Base-by-base conservation (phyloP, 2,329 filamentous ascomycete genomes). In the Diaporthe ampelina region DNA sequence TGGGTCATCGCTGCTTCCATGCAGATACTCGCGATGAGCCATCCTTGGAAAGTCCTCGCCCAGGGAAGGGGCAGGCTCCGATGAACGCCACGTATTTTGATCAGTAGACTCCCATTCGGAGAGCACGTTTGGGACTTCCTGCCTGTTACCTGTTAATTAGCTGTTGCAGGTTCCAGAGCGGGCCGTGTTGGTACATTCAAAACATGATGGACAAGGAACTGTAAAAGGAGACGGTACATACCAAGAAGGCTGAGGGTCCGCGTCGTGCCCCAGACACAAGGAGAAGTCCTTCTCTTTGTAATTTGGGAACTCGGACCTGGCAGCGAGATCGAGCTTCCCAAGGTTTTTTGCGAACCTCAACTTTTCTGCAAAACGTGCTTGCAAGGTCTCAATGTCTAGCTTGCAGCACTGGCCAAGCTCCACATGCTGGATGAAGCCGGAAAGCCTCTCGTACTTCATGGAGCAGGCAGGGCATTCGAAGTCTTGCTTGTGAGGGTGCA, bases 401-500 rank as follows among this genome's bases (percentile, higher is more conserved):
- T 50, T 69, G 1, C 73, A 37, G 75, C 88, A 90, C 1, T 82
- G 71, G 32, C 81, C 78, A 2, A 76, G 76, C 78, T 90, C 87
- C 4, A 90, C 81, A 67, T 90, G 88, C 0, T 74, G 50, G 70
- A 89, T 83, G 48, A 88, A 82, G 0, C 68, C 76, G 0, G 82
- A 81, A 0, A 85, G 79, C 0, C 82, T 80, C 0, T 43, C 61
- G 72, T 88, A 89, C 0, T 79, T 79, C 2, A 77, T 74, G 0
- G 78, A 68, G 74, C 88, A 90, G 35, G 85, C 88, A 1, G 87
- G 87, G 63, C 88, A 90, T 3, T 76, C 61, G 1, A 90, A 81
- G 1, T 83, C 74, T 70, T 88, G 85, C 24, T 80, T 77, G 17
- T 82, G 76, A 8, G 82, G 81, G 73, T 88, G 87, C 15, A 76